Evolutionary conservation across 2,329 filamentous ascomycete genomes (phyloP).

Genomic region (Colletotrichum sp.): DNA sequence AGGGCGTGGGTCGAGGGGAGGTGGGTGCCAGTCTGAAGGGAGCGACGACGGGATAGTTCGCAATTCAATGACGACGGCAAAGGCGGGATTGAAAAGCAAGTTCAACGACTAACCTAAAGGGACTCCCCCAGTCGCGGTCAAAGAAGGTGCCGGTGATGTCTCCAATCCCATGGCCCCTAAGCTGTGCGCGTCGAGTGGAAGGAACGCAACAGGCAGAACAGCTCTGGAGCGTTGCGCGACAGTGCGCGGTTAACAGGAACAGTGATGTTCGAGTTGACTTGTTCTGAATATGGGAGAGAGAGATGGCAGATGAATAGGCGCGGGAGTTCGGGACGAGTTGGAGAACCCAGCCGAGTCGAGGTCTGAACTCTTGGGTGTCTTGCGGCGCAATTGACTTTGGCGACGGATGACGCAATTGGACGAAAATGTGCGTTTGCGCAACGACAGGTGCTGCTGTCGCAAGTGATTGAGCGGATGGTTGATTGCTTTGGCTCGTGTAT

Average conservation of each 20-base stretch:
- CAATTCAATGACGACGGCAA: background rate
- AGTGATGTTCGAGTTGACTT: background rate
- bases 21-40: background rate
- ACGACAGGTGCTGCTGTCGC: background rate
- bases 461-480: background rate
- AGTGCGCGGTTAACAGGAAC: background rate
- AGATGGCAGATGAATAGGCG: background rate
- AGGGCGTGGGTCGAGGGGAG: background rate
- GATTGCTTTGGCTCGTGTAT: background rate
- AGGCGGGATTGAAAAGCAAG: background rate
- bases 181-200: background rate
- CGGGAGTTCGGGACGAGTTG: background rate
- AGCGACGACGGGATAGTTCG: background rate
- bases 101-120: conserved; percentile 14
- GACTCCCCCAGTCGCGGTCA: conserved; percentile 15
- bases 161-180: conserved; percentile 24
- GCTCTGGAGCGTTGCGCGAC: background rate
- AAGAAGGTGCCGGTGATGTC: conserved; percentile 7
- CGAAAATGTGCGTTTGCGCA: background rate
- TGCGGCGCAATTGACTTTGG: background rate
- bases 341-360: background rate
- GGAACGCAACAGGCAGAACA: background rate
- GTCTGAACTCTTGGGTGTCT: background rate
- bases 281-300: background rate
- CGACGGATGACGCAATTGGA: background rate